These are phyloP conservation scores for Talaromyces stipitatus DNA, from an alignment of 495 filamentous ascomycete species.

Conservation along the genomic window DNA sequence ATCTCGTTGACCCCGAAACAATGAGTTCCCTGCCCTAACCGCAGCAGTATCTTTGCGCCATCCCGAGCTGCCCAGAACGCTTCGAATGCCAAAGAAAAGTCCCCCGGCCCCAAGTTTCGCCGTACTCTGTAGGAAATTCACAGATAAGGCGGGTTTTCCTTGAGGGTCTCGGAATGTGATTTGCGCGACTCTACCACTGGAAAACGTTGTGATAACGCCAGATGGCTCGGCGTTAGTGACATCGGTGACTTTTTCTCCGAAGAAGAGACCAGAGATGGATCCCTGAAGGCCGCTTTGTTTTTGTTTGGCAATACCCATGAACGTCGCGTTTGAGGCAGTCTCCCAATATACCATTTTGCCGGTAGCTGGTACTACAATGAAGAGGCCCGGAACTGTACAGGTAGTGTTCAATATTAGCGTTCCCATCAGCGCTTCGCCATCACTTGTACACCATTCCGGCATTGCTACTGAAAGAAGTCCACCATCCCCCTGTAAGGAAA, in stretches of 20 bases:
- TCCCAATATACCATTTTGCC: constrained; percentile 94
- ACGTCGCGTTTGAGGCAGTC: constrained; percentile 74
- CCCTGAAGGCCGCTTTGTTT: constrained; percentile 72
- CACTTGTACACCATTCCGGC: constrained; percentile 59
- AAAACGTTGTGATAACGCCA: constrained; percentile 77
- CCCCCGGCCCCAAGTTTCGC: constrained; percentile 42
- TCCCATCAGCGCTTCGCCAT: constrained; percentile 69
- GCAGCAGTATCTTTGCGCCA: constrained; percentile 71
- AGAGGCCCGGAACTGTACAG: constrained; percentile 69
- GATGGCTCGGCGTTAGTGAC: constrained; percentile 77
- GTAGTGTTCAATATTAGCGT: constrained; percentile 68
- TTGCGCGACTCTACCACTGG: constrained; percentile 76
- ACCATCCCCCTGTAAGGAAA: constrained; percentile 49
- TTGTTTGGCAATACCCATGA: constrained; percentile 65
- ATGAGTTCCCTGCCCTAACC: constrained; percentile 58
- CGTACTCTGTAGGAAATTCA: constrained; percentile 57
- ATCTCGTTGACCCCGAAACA: constrained; percentile 74
- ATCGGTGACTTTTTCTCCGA: constrained; percentile 68
- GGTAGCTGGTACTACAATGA: constrained; percentile 72
- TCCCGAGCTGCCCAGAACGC: constrained; percentile 55
- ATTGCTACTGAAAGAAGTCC: constrained; percentile 71
- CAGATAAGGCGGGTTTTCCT: constrained; percentile 70
- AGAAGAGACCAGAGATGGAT: constrained; percentile 59
- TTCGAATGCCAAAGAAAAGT: constrained; percentile 69
- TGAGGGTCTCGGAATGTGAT: constrained; percentile 76